Evolutionary conservation across 106 monocot genomes (phyloP).

Genomic region (Dioscorea zingiberensis): DNA sequence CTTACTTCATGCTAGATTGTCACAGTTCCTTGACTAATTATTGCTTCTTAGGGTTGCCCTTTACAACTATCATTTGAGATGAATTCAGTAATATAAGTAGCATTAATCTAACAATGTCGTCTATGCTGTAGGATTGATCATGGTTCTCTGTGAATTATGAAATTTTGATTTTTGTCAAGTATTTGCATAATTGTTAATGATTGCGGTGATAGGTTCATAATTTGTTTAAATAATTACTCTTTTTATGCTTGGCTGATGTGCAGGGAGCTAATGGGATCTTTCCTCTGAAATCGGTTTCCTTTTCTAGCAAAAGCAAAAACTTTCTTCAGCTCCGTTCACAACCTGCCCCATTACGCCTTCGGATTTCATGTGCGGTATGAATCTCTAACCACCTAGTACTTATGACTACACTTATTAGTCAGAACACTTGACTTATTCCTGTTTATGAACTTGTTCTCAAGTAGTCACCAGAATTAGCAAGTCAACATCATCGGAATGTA

Average conservation of each 20-base stretch:
- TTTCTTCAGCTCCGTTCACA: constrained; percentile 9
- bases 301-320: constrained; percentile 21
- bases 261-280: constrained; percentile 21
- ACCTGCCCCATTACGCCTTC: constrained; percentile 3
- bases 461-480: neutral
- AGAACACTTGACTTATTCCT: no score
- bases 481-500: neutral
- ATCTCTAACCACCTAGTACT: neutral
- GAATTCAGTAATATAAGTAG: neutral
- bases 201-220: neutral
- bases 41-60: no score
- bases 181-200: neutral
- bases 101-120: neutral
- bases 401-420: neutral
- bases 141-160: no score
- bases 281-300: constrained; percentile 28
- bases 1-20: no score
- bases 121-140: no score
- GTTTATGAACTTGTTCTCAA: no score
- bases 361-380: constrained; percentile 38
- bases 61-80: neutral
- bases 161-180: neutral
- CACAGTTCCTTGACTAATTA: no score
- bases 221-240: neutral
- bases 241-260: constrained; percentile 1